Percentiles rank a stretch among this genome's conserved stretches.
Evolutionary conservation across 73 alveolate genomes (phyloP).

Genomic region (Effrenium voratum): DNA sequence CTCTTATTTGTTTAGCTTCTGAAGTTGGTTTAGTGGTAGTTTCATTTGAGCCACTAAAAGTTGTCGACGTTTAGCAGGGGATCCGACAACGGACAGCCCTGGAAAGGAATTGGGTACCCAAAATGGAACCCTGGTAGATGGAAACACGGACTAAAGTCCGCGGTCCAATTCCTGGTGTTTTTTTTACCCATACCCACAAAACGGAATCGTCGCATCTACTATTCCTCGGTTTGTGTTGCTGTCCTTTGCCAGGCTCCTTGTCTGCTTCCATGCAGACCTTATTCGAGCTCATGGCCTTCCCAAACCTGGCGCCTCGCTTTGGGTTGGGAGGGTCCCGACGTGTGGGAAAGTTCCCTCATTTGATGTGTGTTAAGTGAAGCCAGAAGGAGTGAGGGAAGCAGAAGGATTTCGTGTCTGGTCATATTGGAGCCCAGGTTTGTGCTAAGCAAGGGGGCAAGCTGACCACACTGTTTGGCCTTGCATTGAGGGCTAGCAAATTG

Average conservation of each 20-base stretch:
- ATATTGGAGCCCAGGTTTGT: too few relatives aligned
- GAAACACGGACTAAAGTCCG: background rate
- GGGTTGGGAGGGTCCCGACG: background rate
- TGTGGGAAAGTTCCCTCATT: background rate
- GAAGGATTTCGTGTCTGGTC: too few relatives aligned
- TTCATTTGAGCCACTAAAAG: too few relatives aligned
- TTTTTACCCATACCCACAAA: background rate
- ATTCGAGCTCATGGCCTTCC: slow-evolving; percentile 80
- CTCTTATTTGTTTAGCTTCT: too few relatives aligned
- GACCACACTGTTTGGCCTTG: too few relatives aligned
- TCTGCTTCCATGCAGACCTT: slow-evolving; percentile 58
- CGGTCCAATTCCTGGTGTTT: background rate
- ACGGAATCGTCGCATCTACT: background rate
- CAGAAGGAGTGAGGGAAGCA: too few relatives aligned
- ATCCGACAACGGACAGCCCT: background rate
- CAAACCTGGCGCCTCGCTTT: slow-evolving; percentile 10
- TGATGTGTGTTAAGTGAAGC: background rate
- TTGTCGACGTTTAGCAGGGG: background rate
- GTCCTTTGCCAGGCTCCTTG: slow-evolving; percentile 63
- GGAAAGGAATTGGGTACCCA: background rate
- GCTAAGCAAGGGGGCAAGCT: too few relatives aligned
- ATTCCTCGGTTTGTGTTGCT: too few relatives aligned
- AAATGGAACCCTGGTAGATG: background rate
- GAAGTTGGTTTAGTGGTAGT: too few relatives aligned
- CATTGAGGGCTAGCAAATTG: too few relatives aligned